Base-by-base conservation (phyloP, 306 rosid genomes). In the Carpinus viminea region DNA sequence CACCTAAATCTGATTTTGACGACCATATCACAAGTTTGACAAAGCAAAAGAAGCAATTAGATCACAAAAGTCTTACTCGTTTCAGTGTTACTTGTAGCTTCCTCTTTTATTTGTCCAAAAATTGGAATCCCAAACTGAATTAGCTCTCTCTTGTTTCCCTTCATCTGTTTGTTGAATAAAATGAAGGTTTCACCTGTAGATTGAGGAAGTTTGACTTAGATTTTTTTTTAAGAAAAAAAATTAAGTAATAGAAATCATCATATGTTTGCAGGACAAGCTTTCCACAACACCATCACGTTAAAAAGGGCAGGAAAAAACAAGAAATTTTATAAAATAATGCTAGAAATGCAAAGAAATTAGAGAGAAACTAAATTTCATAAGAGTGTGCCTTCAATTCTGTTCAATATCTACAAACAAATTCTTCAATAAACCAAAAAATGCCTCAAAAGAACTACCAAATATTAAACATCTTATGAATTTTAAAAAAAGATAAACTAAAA, bases 61-160 rank as follows among this genome's bases (percentile, higher is more conserved):
- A 75, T 56, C 43, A 78, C 52, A 45, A 38, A 26, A 75, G 77
- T 81, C 81, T 66, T 52, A 77, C 87, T 76, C 64, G 86, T 74
- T 70, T 83, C 73, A 53, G 77, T 59, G 80, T 83, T 88, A 88
- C 93, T 80, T 70, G 87, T 78, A 53, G 84, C 74, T 3, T 96
- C 97, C 80, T 93, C 98, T 78, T 87, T 84, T 60, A 93, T 86
- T 78, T 87, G 92, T 83, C 94, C 92, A 70, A 96, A 96, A 81
- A 96, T 86, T 80, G 99, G 99, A 78, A 90, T 88, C 20, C 99
- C 99, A 52, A 93, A 83, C 84, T 93, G 99, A 79, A 96, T 89
- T 87, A 93, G 78, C 90, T 96, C 99, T 87, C 98, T 87, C 87
- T 86, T 92, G 87, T 86, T 93, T 48, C 97, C 99, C 77, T 96